These are phyloP conservation scores for Pseudocercospora musae DNA, from an alignment of 2,329 filamentous ascomycete species.

Conservation along the genomic window DNA sequence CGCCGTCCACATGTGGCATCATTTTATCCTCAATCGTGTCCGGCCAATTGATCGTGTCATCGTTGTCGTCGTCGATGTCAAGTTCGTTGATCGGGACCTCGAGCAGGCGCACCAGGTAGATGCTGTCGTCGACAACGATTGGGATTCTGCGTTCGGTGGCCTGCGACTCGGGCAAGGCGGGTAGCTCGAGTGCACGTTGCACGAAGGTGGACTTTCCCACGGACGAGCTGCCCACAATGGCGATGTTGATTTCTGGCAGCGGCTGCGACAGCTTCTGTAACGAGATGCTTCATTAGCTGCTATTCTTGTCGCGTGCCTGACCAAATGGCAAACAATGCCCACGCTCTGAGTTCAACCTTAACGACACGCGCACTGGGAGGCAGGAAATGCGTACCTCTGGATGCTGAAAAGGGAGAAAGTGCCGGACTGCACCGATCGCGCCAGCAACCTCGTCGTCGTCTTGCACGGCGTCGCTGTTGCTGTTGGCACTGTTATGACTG, in stretches of 20 bases:
- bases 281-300: constrained; percentile 14
- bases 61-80: constrained; percentile 47
- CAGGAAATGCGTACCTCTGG: constrained; percentile 27
- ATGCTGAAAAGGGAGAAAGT: constrained; percentile 29
- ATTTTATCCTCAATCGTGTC: constrained; percentile 59
- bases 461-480: constrained; percentile 22
- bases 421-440: constrained; percentile 29
- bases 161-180: constrained; percentile 40
- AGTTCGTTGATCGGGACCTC: constrained; percentile 55
- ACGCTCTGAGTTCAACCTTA: background rate
- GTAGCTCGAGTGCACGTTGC: constrained; percentile 54
- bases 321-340: constrained; percentile 2
- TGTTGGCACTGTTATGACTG: background rate
- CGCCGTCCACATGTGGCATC: constrained; percentile 75
- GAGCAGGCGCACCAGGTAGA: constrained; percentile 56
- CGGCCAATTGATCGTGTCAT: constrained; percentile 57
- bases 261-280: constrained; percentile 26
- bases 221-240: constrained; percentile 52
- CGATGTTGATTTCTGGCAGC: constrained; percentile 57
- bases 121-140: constrained; percentile 47
- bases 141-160: constrained; percentile 53
- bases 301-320: constrained; percentile 18
- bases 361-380: constrained; percentile 1
- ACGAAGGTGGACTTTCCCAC: constrained; percentile 61
- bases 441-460: constrained; percentile 34